Evolutionary conservation across 1,284 basidiomycete genomes (phyloP).

Genomic region (Athelia psychrophila): DNA sequence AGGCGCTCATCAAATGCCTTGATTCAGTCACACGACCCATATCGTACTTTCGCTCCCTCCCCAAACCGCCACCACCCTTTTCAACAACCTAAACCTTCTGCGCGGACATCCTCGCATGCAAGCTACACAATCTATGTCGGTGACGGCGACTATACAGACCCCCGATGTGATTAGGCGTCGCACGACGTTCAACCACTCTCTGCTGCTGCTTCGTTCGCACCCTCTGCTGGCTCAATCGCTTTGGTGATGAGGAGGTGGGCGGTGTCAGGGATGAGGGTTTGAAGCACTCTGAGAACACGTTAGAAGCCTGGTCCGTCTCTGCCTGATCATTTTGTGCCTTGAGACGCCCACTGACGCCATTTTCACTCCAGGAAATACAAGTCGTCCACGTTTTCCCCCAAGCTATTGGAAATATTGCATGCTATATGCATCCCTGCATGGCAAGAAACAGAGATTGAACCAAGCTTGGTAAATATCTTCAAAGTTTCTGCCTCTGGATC

Average conservation of each 20-base stretch:
- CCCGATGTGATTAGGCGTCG: not conserved
- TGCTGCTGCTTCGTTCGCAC: constrained; percentile 17
- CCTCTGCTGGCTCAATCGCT: constrained; percentile 38
- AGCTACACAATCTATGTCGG: no score
- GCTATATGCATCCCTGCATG: constrained; percentile 57
- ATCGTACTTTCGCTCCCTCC: no score
- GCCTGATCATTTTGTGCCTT: constrained; percentile 16
- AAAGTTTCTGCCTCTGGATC: constrained; percentile 90
- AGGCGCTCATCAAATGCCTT: no score
- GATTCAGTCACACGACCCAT: no score
- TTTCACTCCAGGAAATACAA: constrained; percentile 59
- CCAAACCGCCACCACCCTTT: no score
- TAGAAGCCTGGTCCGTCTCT: constrained; percentile 73
- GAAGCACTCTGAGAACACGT: constrained; percentile 52
- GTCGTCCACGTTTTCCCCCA: constrained; percentile 50
- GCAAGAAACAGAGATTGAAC: constrained; percentile 42
- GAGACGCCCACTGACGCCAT: constrained; percentile 17
- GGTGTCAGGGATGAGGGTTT: constrained; percentile 59
- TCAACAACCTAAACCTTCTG: no score
- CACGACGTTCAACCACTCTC: not conserved
- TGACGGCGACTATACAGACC: no score
- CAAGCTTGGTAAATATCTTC: constrained; percentile 57
- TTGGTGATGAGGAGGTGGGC: constrained; percentile 38
- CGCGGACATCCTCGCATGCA: no score
- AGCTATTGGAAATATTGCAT: constrained; percentile 53